Conservation (phyloP, 257 asterid species). For the Fraxinus cuspidata region DNA sequence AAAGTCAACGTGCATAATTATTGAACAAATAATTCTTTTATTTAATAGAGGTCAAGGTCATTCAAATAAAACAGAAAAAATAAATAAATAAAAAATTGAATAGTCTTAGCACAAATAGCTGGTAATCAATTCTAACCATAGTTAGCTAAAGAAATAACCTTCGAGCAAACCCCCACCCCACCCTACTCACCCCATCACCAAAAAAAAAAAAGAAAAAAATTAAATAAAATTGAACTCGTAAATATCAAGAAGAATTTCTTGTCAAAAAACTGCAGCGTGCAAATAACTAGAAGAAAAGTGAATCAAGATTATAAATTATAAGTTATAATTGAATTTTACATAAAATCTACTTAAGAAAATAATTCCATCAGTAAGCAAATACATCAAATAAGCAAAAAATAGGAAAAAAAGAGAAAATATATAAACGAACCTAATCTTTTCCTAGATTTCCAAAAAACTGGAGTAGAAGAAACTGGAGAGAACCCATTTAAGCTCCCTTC, state of each 20-base stretch:
- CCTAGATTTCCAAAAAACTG: slow-evolving; percentile 83
- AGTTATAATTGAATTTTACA: neutral
- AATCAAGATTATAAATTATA: neutral
- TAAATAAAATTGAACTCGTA: neutral
- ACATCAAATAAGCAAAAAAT: neutral
- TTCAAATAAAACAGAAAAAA: neutral
- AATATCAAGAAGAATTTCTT: neutral
- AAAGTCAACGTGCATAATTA: neutral
- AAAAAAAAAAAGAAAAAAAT: neutral
- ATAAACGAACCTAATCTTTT: slow-evolving; percentile 50
- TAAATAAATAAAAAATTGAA: neutral
- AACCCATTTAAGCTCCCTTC: slow-evolving; percentile 54
- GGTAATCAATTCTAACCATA: slow-evolving; percentile 6
- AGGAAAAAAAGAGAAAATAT: neutral
- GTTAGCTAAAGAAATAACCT: slow-evolving; percentile 31
- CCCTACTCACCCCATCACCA: neutral
- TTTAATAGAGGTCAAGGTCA: neutral
- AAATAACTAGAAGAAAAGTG: neutral
- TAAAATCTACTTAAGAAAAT: neutral
- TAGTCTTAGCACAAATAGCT: neutral
- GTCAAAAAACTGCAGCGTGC: neutral
- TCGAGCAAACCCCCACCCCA: slow-evolving; percentile 29
- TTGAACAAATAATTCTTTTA: neutral
- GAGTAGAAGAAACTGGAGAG: slow-evolving; percentile 74
- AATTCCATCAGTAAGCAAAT: neutral